phyloP scores from a whole-genome alignment of 2,329 filamentous ascomycete genomes.

The Lachnellula occidentalis region DNA sequence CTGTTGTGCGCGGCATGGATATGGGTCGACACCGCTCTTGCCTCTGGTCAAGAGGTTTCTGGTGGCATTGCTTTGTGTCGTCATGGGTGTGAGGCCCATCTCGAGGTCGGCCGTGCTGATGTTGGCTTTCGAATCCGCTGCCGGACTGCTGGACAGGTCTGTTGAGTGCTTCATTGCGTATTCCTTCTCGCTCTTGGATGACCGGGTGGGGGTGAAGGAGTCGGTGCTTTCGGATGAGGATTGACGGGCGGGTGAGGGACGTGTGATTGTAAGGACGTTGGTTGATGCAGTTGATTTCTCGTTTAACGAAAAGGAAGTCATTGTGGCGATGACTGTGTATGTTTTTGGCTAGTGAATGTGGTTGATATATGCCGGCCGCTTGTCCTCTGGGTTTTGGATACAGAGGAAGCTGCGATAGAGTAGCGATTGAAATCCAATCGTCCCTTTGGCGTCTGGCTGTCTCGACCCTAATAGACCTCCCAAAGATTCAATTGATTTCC shows the following conservation, averaged over 20 bases:
- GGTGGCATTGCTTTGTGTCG: background rate
- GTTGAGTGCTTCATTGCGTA: background rate
- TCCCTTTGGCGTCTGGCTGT: no score
- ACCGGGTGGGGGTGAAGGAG: background rate
- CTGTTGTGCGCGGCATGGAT: background rate
- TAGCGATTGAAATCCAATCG: no score
- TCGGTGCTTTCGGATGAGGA: background rate
- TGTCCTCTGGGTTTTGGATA: no score
- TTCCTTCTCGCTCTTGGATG: background rate
- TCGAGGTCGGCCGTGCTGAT: background rate
- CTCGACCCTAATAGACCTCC: no score
- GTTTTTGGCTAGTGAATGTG: no score
- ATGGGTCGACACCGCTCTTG: background rate
- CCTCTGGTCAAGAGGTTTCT: background rate
- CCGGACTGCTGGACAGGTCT: background rate
- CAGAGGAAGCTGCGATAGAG: no score
- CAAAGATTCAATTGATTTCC: no score
- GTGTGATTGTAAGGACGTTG: background rate
- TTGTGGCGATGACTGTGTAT: background rate
- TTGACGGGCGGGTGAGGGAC: background rate
- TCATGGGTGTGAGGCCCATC: background rate
- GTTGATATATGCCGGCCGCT: no score
- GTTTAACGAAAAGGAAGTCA: background rate
- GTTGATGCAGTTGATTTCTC: background rate
- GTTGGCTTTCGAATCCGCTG: background rate